Conservation (phyloP, 179 eudicot genomes). For the Heliamphora pulchella region DNA sequence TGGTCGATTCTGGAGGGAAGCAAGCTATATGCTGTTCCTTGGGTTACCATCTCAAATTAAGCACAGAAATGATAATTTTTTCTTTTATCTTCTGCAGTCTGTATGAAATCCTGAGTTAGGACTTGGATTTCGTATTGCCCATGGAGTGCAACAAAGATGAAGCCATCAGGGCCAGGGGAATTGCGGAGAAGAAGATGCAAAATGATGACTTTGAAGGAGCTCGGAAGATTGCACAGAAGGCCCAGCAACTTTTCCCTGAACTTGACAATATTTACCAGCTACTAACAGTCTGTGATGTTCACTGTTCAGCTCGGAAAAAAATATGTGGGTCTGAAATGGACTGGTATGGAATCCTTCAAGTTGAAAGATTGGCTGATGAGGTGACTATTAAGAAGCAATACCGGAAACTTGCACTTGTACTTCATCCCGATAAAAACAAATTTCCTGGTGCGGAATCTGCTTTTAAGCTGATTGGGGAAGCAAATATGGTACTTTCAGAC, state of each 20-base stretch:
- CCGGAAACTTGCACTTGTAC: constrained; percentile 33
- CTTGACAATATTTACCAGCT: constrained; percentile 36
- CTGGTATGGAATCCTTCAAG: constrained; percentile 39
- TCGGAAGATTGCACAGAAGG: constrained; percentile 34
- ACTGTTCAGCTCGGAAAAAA: constrained; percentile 29
- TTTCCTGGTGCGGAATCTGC: constrained; percentile 53
- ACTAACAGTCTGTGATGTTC: constrained; percentile 37
- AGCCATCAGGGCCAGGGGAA: constrained; percentile 34
- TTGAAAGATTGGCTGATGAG: constrained; percentile 30
- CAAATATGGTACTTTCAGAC: constrained; percentile 34
- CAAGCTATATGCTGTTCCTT: not conserved
- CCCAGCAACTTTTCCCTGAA: constrained; percentile 33
- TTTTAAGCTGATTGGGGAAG: constrained; percentile 42
- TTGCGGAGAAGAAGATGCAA: constrained; percentile 36
- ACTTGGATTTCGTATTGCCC: constrained; percentile 8
- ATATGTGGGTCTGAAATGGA: constrained; percentile 31
- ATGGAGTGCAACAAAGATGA: constrained; percentile 52
- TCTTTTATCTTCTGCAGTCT: not conserved
- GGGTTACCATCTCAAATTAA: not conserved
- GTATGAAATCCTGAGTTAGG: constrained; percentile 6
- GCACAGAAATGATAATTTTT: not conserved
- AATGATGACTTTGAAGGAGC: constrained; percentile 38
- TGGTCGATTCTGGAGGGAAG: not conserved
- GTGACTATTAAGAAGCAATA: constrained; percentile 33
- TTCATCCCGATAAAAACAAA: constrained; percentile 46